A percentile compares a stretch with the other conserved stretches of the same genome.
These are phyloP conservation scores for Neoconidiobolus thromboides DNA, from an alignment of 371 early-diverging fungal species.

Conservation along the genomic window DNA sequence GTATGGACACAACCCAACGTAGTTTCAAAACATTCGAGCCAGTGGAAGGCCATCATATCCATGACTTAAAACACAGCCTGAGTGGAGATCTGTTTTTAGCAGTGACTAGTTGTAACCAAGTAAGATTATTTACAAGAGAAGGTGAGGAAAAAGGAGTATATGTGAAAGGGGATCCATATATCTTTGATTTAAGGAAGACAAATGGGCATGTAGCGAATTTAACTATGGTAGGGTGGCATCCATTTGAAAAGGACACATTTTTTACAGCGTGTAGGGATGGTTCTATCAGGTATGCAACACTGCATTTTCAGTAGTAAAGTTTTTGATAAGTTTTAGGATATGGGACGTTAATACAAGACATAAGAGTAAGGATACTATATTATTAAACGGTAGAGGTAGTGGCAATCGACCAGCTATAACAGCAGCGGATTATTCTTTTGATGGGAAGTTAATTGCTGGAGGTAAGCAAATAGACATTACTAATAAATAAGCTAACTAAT, in stretches of 20 bases:
- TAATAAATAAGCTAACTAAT: background rate
- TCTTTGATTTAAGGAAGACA: constrained; percentile 71
- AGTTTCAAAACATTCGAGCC: constrained; percentile 71
- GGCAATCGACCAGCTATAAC: constrained; percentile 51
- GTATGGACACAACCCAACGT: constrained; percentile 58
- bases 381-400: constrained; percentile 49
- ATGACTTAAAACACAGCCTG: constrained; percentile 56
- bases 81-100: constrained; percentile 63
- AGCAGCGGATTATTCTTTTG: constrained; percentile 35
- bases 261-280: constrained; percentile 69
- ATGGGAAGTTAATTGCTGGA: constrained; percentile 47
- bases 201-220: constrained; percentile 73
- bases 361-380: constrained; percentile 56
- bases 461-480: constrained; percentile 12
- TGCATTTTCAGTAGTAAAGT: too few species aligned
- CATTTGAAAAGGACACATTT: constrained; percentile 37
- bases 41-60: constrained; percentile 64
- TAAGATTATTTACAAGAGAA: constrained; percentile 62
- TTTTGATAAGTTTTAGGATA: constrained; percentile 16
- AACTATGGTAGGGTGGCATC: constrained; percentile 69
- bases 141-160: constrained; percentile 50
- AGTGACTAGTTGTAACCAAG: constrained; percentile 49
- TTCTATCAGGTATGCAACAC: constrained; percentile 22
- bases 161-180: constrained; percentile 84
- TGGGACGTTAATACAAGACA: constrained; percentile 67